Percentiles rank a stretch among this genome's conserved stretches.
Evolutionary conservation across 352 stramenopile species (phyloP).

Genomic region (Globisporangium middletonii): DNA sequence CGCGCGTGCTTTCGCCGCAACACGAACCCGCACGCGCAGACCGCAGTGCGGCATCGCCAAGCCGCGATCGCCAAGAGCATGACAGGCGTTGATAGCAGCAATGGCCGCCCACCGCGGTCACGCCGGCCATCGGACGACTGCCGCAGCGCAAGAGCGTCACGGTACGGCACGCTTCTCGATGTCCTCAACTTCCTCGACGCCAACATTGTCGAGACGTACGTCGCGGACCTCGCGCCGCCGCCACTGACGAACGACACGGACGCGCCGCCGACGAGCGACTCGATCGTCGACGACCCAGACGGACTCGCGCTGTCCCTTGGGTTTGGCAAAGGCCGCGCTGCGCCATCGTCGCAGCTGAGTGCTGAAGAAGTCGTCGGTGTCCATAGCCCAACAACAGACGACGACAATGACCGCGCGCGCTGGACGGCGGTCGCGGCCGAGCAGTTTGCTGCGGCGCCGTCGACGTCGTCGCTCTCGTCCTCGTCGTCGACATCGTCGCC

Average conservation of each 20-base stretch:
- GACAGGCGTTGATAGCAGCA: not conserved
- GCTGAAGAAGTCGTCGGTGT: conserved; percentile 22
- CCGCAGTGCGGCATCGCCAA: not conserved
- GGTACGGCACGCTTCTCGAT: conserved; percentile 24
- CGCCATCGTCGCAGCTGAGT: conserved; percentile 21
- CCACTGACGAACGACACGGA: conserved; percentile 9
- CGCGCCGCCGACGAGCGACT: conserved; percentile 9
- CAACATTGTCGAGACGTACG: conserved; percentile 38
- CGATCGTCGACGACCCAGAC: conserved; percentile 29
- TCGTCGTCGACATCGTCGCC: conserved; percentile 20
- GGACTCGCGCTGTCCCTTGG: conserved; percentile 17
- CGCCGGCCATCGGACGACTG: not conserved
- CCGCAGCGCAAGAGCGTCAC: not conserved
- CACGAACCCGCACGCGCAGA: conserved; percentile 10
- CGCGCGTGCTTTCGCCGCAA: conserved; percentile 15
- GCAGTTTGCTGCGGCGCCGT: not conserved
- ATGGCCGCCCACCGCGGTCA: not conserved
- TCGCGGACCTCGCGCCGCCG: conserved; percentile 22
- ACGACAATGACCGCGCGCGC: conserved; percentile 3
- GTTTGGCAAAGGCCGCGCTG: conserved; percentile 6
- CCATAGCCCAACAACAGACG: not conserved
- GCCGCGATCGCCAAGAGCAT: not conserved
- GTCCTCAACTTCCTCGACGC: conserved; percentile 52
- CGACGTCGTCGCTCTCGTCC: conserved; percentile 4
- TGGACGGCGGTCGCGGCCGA: conserved; percentile 9